Evolutionary conservation across 208 protist species (phyloP).

Genomic region (Wallacemonas collosoma): DNA sequence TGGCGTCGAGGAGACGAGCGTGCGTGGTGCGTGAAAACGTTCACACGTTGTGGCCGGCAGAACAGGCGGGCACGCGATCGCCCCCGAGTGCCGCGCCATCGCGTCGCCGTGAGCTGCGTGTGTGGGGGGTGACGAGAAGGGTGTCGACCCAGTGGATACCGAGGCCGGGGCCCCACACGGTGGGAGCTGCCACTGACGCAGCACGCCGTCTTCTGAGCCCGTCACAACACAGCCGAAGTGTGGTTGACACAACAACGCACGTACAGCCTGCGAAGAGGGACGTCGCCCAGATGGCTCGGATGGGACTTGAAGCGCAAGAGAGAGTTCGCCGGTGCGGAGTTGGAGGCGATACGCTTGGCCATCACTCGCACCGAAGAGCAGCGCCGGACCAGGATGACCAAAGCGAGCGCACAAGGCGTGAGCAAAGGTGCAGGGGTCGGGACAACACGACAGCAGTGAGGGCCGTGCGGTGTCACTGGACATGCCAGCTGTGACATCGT

Average conservation of each 20-base stretch:
- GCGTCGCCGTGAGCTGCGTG: neutral
- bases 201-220: slow-evolving; percentile 63
- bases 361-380: slow-evolving; percentile 48
- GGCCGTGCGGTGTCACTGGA: neutral
- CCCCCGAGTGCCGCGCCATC: neutral
- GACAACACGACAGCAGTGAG: slow-evolving; percentile 23
- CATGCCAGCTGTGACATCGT: slow-evolving; percentile 11
- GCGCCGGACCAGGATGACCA: slow-evolving; percentile 22
- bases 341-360: slow-evolving; percentile 35
- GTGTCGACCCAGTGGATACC: neutral
- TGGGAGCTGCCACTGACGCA: slow-evolving; percentile 50
- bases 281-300: too few species aligned
- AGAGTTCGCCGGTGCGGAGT: slow-evolving; percentile 21
- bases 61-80: neutral
- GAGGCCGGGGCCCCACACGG: slow-evolving; percentile 4
- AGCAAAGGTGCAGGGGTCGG: slow-evolving; percentile 33
- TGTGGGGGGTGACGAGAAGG: neutral
- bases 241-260: slow-evolving; percentile 54
- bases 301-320: slow-evolving; percentile 25
- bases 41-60: neutral
- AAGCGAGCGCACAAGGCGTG: slow-evolving; percentile 20
- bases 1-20: slow-evolving; percentile 13
- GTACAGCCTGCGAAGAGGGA: slow-evolving; percentile 14
- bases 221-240: slow-evolving; percentile 51
- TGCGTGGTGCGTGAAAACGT: neutral